phyloP scores from a whole-genome alignment of 495 filamentous ascomycete genomes.

The Penicillium malachiteum region DNA sequence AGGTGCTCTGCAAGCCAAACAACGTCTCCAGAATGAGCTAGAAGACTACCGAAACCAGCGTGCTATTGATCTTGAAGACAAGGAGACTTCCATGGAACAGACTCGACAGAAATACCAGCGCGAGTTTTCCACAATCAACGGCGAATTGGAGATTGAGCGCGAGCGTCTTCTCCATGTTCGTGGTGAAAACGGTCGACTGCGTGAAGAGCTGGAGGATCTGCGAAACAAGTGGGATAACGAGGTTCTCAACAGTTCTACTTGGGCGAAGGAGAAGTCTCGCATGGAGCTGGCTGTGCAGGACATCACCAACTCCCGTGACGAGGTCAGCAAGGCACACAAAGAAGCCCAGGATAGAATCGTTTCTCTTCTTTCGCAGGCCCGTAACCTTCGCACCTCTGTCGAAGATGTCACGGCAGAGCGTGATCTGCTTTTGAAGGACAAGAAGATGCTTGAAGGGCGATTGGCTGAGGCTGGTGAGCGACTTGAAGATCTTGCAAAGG shows the following conservation, averaged over 20 bases:
- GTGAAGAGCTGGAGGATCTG: constrained; percentile 92
- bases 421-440: constrained; percentile 83
- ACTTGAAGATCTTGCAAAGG: constrained; percentile 85
- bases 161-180: constrained; percentile 75
- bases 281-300: constrained; percentile 90
- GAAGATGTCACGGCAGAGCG: constrained; percentile 86
- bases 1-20: constrained; percentile 84
- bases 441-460: constrained; percentile 83
- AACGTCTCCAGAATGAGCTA: constrained; percentile 93
- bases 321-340: constrained; percentile 88
- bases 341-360: constrained; percentile 93
- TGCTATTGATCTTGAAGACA: constrained; percentile 95
- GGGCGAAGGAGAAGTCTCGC: constrained; percentile 96
- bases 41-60: constrained; percentile 96
- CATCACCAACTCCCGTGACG: constrained; percentile 83
- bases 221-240: constrained; percentile 98
- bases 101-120: constrained; percentile 96
- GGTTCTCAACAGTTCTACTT: constrained; percentile 94
- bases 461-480: constrained; percentile 83
- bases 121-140: constrained; percentile 83
- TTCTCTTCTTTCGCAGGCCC: constrained; percentile 85
- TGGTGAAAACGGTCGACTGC: constrained; percentile 68
- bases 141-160: constrained; percentile 89
- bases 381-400: constrained; percentile 74
- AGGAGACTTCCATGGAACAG: constrained; percentile 94